Evolutionary conservation across 495 filamentous ascomycete species (phyloP).

Genomic region (Hypoxylon fuscum): DNA sequence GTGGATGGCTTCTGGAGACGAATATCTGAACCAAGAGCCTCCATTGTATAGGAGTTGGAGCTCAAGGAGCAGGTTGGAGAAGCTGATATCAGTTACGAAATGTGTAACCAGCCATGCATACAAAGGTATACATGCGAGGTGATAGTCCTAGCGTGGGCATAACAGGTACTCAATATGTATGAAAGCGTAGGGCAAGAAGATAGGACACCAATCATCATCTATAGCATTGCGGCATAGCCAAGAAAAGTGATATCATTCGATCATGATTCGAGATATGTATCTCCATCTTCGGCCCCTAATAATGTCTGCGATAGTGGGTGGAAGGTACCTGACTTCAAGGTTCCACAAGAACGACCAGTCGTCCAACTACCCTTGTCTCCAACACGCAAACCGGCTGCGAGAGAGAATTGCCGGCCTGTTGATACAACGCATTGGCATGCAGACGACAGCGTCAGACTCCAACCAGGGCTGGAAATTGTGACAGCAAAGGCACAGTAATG

Average conservation of each 20-base stretch:
- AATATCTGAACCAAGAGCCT: slow-evolving; percentile 6
- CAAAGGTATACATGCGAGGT: slow-evolving; percentile 18
- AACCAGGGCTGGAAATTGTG: slow-evolving; percentile 22
- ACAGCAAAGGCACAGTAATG: slow-evolving; percentile 33
- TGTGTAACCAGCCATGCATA: slow-evolving; percentile 26
- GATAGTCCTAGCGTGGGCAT: slow-evolving; percentile 7
- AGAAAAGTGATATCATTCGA: not conserved
- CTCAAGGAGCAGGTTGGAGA: not conserved
- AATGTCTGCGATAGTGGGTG: slow-evolving; percentile 6
- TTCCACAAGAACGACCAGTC: slow-evolving; percentile 9
- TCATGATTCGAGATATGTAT: slow-evolving; percentile 4
- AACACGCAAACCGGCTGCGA: slow-evolving; percentile 15
- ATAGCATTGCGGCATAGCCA: slow-evolving; percentile 2
- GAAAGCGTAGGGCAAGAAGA: not conserved
- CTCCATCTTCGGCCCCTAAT: slow-evolving; percentile 20
- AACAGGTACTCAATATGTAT: slow-evolving; percentile 2
- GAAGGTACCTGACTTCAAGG: slow-evolving; percentile 9
- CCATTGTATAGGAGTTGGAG: slow-evolving; percentile 25
- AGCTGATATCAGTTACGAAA: slow-evolving; percentile 17
- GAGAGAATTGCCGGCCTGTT: slow-evolving; percentile 21
- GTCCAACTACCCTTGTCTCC: slow-evolving; percentile 16
- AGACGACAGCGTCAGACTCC: slow-evolving; percentile 18
- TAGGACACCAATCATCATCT: not conserved
- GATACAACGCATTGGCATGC: slow-evolving; percentile 30
- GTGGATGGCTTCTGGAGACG: slow-evolving; percentile 12